Evolutionary conservation across 495 filamentous ascomycete species (phyloP), one percentile per base, ranked within the genome.

Genomic region (Trichoderma gamsii): DNA sequence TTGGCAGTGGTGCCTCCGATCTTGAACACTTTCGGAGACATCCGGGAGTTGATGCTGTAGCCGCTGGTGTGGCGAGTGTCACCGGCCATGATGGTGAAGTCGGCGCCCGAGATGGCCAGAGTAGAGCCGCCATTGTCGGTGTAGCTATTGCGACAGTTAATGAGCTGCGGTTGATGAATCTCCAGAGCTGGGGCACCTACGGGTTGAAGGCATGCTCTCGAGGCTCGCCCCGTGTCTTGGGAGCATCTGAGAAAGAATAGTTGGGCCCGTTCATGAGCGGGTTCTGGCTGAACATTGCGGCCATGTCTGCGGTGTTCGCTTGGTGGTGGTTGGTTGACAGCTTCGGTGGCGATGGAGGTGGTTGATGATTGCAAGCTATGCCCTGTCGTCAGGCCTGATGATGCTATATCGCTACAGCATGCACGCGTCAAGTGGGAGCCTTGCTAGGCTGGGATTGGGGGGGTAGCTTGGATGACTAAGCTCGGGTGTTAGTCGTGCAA

Each of bases 1-100:
- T 89, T 88, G 59, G 92, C 88, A 65, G 90, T 92, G 67, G 92
- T 90, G 65, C 91, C 92, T 44, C 96, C 95, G 73, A 99, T 96
- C 80, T 90, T 92, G 87, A 96, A 98, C 49, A 99, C 89, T 78
- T 99, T 99, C 43, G 93, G 94, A 44, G 90, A 85, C 81, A 90
- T 92, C 65, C 95, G 90, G 35, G 93, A 92, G 83, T 98, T 97
- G 86, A 99, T 99, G 84, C 90, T 98, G 87, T 98, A 99, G 76
- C 95, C 95, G 51, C 89, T 88, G 59, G 94, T 97, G 68, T 90
- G 89, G 72, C 95, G 91, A 68, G 95, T 99, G 80, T 99, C 95
- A 77, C 95, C 95, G 59, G 95, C 95, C 75, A 99, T 85, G 78
- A 99, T 93, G 67, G 92, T 84, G 83, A 98, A 99, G 80, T 95